These are phyloP conservation scores for Skeletonema marinoi DNA, from an alignment of 108 stramenopile genomes.

Conservation along the genomic window DNA sequence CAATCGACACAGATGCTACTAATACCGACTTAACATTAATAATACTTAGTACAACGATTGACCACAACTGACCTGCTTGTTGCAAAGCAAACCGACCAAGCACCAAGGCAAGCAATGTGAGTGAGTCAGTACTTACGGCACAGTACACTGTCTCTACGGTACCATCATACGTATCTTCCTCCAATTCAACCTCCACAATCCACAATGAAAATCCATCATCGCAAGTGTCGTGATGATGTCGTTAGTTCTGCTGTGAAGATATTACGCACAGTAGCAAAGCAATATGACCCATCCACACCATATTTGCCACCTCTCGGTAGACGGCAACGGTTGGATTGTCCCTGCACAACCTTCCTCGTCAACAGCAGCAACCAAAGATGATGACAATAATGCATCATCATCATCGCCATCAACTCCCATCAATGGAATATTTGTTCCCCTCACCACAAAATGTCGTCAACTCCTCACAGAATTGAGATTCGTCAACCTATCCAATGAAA, in stretches of 20 bases:
- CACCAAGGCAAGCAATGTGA: too few relatives aligned
- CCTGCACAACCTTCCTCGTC: not conserved
- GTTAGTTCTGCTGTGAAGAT: too few relatives aligned
- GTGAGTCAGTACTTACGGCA: not conserved
- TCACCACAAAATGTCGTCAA: conserved; percentile 11
- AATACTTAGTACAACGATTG: too few relatives aligned
- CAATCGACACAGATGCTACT: too few relatives aligned
- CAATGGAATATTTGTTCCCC: not conserved
- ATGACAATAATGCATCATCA: not conserved
- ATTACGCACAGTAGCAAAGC: not conserved
- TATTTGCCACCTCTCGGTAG: conserved; percentile 31
- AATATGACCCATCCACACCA: conserved; percentile 16
- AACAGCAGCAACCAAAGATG: not conserved
- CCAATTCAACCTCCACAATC: too few relatives aligned
- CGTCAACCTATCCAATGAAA: not conserved
- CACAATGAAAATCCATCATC: too few relatives aligned
- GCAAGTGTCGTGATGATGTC: too few relatives aligned
- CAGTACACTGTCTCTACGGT: not conserved
- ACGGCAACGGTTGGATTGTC: conserved; percentile 36
- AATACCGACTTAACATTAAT: too few relatives aligned
- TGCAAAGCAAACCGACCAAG: too few relatives aligned
- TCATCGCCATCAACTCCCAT: not conserved
- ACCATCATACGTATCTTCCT: not conserved
- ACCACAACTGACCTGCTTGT: too few relatives aligned
- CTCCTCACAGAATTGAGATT: conserved; percentile 2